A percentile compares a stretch with the other conserved stretches of the same genome.
These are phyloP conservation scores for Psophocarpus tetragonolobus DNA, from an alignment of 306 rosid species.

Conservation along the genomic window DNA sequence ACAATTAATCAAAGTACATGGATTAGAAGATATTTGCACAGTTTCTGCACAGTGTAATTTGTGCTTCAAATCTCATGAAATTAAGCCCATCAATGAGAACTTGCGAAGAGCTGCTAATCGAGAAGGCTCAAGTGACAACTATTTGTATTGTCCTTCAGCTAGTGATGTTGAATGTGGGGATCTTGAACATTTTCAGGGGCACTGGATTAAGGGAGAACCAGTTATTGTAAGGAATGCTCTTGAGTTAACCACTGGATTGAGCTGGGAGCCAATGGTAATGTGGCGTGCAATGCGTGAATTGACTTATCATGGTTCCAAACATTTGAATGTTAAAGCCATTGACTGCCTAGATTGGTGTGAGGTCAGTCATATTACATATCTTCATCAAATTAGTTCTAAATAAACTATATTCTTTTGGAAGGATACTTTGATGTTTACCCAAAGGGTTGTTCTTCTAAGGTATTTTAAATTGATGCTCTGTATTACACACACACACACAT, in stretches of 20 bases:
- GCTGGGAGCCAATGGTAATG: conserved; percentile 80
- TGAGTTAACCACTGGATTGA: conserved; percentile 59
- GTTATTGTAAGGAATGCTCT: conserved; percentile 62
- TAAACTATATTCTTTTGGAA: not conserved
- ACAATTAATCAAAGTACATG: conserved; percentile 24
- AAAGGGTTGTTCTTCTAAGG: not conserved
- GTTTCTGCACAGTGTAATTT: conserved; percentile 10
- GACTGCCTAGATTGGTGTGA: conserved; percentile 79
- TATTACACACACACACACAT: no score
- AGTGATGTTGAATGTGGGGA: conserved; percentile 46
- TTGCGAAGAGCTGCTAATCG: conserved; percentile 19
- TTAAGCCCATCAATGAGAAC: not conserved
- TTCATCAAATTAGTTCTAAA: not conserved
- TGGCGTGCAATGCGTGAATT: conserved; percentile 72
- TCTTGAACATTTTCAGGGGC: conserved; percentile 64
- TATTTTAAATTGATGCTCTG: not conserved
- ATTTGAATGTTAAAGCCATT: conserved; percentile 44
- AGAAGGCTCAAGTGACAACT: conserved; percentile 54
- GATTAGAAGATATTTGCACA: not conserved
- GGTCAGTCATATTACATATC: conserved; percentile 41
- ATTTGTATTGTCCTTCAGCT: conserved; percentile 54
- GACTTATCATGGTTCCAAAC: conserved; percentile 32
- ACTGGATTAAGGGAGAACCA: conserved; percentile 70
- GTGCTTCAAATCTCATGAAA: conserved; percentile 6
- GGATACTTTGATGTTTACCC: not conserved